phyloP scores from a whole-genome alignment of 441 rosid genomes.

The Pelargonium cotyledonis region DNA sequence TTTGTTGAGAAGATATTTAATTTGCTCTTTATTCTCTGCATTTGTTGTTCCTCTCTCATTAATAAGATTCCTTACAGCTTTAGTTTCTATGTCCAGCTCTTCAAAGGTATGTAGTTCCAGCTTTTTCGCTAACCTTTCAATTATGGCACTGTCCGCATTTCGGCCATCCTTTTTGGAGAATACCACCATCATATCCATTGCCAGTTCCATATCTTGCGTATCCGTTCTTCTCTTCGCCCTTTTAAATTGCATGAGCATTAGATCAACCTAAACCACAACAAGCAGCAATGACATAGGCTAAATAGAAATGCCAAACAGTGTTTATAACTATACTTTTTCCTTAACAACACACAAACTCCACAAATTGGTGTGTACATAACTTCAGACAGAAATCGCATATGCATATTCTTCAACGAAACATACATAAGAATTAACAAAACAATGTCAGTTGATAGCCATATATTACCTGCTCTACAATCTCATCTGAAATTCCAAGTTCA shows the following conservation, averaged over 20 bases:
- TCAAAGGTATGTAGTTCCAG: slow-evolving; percentile 19
- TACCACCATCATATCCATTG: slow-evolving; percentile 26
- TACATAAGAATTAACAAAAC: background rate
- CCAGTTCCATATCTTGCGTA: slow-evolving; percentile 24
- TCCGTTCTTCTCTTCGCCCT: slow-evolving; percentile 23
- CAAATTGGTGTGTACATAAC: background rate
- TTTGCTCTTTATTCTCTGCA: slow-evolving; percentile 18
- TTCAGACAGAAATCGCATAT: background rate
- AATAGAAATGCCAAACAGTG: background rate
- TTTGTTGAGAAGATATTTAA: slow-evolving; percentile 19
- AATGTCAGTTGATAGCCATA: background rate
- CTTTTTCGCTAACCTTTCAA: slow-evolving; percentile 22
- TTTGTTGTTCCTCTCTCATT: slow-evolving; percentile 11
- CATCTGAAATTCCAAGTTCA: slow-evolving; percentile 19
- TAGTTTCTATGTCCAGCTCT: slow-evolving; percentile 19
- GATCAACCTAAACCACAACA: slow-evolving; percentile 18
- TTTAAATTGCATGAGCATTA: slow-evolving; percentile 18
- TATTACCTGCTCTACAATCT: slow-evolving; percentile 22
- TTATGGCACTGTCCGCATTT: slow-evolving; percentile 21
- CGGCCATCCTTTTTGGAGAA: slow-evolving; percentile 18
- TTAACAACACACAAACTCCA: background rate
- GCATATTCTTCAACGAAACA: too few relatives aligned
- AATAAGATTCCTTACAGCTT: slow-evolving; percentile 17
- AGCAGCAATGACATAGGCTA: background rate
- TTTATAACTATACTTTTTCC: too few relatives aligned